A percentile compares a stretch with the other conserved stretches of the same genome.
phyloP scores from a whole-genome alignment of 176 grass and related monocot species.

The Musa schizocarpa region DNA sequence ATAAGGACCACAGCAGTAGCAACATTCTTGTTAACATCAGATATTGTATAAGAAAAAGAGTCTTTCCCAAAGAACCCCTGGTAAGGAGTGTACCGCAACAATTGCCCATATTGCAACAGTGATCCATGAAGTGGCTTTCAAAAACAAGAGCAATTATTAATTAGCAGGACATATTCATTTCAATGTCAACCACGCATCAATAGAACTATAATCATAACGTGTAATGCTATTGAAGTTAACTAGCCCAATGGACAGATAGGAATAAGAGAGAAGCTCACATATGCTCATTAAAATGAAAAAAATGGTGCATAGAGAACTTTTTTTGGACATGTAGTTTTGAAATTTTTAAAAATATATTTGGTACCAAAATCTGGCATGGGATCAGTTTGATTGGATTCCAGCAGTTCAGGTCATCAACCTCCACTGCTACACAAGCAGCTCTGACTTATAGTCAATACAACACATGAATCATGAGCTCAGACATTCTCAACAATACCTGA shows the following conservation, averaged over 20 bases:
- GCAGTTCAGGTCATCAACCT: too few species aligned
- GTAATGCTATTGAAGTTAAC: background rate
- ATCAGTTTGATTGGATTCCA: too few species aligned
- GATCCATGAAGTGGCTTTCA: slow-evolving; percentile 66
- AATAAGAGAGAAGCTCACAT: background rate
- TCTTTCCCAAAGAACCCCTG: slow-evolving; percentile 65
- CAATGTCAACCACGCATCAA: background rate
- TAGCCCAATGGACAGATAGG: background rate
- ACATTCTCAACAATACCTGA: too few species aligned
- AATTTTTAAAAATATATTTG: too few species aligned
- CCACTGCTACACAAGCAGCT: too few species aligned
- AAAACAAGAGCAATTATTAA: slow-evolving; percentile 8
- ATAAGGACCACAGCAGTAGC: slow-evolving; percentile 41
- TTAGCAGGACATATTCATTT: background rate
- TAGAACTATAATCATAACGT: background rate
- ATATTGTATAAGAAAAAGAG: slow-evolving; percentile 61
- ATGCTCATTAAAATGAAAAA: background rate
- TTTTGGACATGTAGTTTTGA: too few species aligned
- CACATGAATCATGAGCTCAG: too few species aligned
- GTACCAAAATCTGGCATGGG: too few species aligned
- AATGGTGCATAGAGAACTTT: background rate
- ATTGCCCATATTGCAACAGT: slow-evolving; percentile 30
- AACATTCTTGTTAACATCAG: slow-evolving; percentile 39
- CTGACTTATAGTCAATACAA: too few species aligned
- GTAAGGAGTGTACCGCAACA: slow-evolving; percentile 65